Base-by-base conservation (phyloP, 1,139 yeast genomes). In the Geotrichum phurueaensis region DNA sequence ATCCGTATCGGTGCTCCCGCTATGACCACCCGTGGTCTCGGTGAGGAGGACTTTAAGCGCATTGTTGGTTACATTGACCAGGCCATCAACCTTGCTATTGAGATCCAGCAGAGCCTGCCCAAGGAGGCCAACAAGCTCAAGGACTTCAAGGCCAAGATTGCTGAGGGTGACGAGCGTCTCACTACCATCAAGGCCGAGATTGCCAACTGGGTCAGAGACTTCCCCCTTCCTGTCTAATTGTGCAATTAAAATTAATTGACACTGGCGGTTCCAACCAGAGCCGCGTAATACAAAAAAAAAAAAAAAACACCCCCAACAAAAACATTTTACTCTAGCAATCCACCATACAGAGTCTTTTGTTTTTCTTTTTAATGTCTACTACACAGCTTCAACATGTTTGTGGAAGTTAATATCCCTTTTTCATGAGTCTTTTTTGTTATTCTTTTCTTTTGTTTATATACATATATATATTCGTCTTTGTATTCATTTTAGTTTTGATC, bases 1-100 rank as follows among this genome's bases (percentile, higher is more conserved):
- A 81, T 92, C 71, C 87, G 98, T 81, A 90, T 92, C 63, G 98
- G 98, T 69, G 89, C 98, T 53, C 98, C 98, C 62, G 97, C 97
- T 62, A 92, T 92, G 98, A 88, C 97, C 65, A 90, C 97, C 58
- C 87, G 98, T 80, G 97, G 97, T 33, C 87, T 92, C 70, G 86
- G 87, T 53, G 83, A 82, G 65, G 81, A 77, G 54, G 97, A 92
- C 70, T 92, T 92, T 70, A 84, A 79, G 66, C 81, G 83, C 72
- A 94, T 92, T 62, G 89, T 92, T 31, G 83, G 81, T 62, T 90
- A 84, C 79, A 86, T 92, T 73, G 87, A 87, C 72, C 78, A 78
- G 68, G 96, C 97, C 36, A 95, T 89, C 63, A 82, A 84, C 70
- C 85, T 85, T 74, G 92, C 97, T 64, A 84, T 84, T 75, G 81